Conservation (phyloP, 345 rosid species). For the Streptanthus diversifolius region DNA sequence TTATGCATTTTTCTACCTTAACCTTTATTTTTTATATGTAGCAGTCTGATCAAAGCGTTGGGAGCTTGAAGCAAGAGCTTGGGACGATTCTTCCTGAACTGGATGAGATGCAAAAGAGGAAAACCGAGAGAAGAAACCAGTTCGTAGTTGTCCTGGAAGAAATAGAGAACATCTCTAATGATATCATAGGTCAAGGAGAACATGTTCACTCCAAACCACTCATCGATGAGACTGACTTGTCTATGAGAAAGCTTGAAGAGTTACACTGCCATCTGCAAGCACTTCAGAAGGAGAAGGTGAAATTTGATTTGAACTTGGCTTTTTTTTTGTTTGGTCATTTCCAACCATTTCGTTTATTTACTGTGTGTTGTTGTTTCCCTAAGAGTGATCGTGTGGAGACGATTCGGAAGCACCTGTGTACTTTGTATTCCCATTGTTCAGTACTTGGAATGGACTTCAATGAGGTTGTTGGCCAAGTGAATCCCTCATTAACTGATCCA, state of each 20-base stretch:
- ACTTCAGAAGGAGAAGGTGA: conserved; percentile 80
- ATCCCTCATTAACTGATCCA: conserved; percentile 53
- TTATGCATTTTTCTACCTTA: background rate
- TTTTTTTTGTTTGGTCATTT: background rate
- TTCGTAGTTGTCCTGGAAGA: conserved; percentile 62
- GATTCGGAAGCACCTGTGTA: conserved; percentile 49
- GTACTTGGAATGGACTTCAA: conserved; percentile 83
- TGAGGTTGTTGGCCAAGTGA: conserved; percentile 47
- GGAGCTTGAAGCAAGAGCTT: conserved; percentile 87
- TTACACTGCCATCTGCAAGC: conserved; percentile 54
- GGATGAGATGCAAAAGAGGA: conserved; percentile 86
- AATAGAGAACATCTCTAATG: conserved; percentile 48
- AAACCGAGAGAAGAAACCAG: conserved; percentile 73
- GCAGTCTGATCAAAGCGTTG: conserved; percentile 72
- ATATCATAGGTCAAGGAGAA: conserved; percentile 51
- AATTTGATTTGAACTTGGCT: background rate
- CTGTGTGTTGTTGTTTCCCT: conserved; percentile 11
- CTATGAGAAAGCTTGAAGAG: conserved; percentile 76
- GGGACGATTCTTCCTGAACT: conserved; percentile 64
- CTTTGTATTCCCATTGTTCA: conserved; percentile 47
- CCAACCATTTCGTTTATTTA: background rate
- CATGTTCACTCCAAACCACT: conserved; percentile 27
- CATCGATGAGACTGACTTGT: conserved; percentile 70
- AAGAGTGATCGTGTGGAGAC: conserved; percentile 70
- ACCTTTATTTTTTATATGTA: no score